These are phyloP conservation scores for Cladophialophora yegresii DNA, from an alignment of 2,329 filamentous ascomycete species.

Conservation along the genomic window DNA sequence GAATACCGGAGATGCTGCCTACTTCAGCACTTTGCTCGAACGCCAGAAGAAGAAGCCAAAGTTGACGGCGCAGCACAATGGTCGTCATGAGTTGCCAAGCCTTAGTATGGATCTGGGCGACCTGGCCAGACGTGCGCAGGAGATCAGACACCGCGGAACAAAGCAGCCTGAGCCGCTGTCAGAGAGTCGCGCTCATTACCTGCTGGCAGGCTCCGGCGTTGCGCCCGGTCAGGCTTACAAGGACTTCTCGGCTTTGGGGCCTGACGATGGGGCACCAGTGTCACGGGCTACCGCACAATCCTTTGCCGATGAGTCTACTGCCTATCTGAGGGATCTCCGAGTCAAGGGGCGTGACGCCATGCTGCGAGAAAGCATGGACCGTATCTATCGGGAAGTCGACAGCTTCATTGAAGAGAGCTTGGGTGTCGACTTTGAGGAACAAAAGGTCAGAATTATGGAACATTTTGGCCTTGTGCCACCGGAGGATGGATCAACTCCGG, in stretches of 20 bases:
- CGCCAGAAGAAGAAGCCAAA: slow-evolving; percentile 68
- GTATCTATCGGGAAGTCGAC: slow-evolving; percentile 89
- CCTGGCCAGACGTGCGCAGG: slow-evolving; percentile 74
- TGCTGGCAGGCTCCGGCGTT: slow-evolving; percentile 90
- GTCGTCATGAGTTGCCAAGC: slow-evolving; percentile 73
- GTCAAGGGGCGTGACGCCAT: slow-evolving; percentile 88
- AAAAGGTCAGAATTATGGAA: slow-evolving; percentile 89
- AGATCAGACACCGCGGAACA: slow-evolving; percentile 67
- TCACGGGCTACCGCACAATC: slow-evolving; percentile 18
- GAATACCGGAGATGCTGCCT: slow-evolving; percentile 50
- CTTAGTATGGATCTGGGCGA: slow-evolving; percentile 91
- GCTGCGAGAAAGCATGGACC: slow-evolving; percentile 86
- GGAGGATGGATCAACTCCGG: slow-evolving; percentile 43
- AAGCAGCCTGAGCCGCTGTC: slow-evolving; percentile 46
- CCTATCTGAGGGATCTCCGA: slow-evolving; percentile 79
- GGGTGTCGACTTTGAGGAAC: slow-evolving; percentile 92
- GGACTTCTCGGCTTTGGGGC: slow-evolving; percentile 78
- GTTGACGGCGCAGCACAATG: slow-evolving; percentile 52
- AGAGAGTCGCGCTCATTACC: slow-evolving; percentile 70
- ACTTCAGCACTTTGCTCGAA: slow-evolving; percentile 66
- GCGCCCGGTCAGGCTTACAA: slow-evolving; percentile 82
- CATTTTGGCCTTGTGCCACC: slow-evolving; percentile 82
- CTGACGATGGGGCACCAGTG: slow-evolving; percentile 52
- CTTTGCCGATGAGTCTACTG: slow-evolving; percentile 34
- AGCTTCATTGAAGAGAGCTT: slow-evolving; percentile 92